Evolutionary conservation across 2,329 filamentous ascomycete genomes (phyloP), one percentile per base, ranked within the genome.

Genomic region (Penicillium freii): DNA sequence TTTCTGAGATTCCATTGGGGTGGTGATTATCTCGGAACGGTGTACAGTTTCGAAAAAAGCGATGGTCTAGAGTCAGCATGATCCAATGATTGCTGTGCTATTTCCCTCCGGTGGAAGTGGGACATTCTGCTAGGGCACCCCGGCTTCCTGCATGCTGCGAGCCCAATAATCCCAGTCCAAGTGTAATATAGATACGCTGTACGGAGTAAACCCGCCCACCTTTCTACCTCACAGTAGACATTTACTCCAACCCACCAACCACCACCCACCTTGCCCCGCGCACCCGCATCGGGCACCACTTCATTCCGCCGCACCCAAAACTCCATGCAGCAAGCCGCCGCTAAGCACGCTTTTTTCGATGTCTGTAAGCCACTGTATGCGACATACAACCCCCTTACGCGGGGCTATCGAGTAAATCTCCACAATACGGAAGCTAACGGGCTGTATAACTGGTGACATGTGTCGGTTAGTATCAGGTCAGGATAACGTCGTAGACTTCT

Each of bases 241-340:
- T 29, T 7, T 19, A 19, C 9, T 33, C 15, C 19, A 43, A 15
- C n/a, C 48, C 36, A 51, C 38, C 27, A 40, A 27, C 36, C 15
- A 34, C 27, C n/a, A 46, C 23, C 43, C 21, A n/a, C 39, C 15
- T 31, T 48, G 13, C 51, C 43, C 33, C 43, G 33, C 5, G 9
- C 21, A 39, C 23, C 33, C 11, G 33, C 42, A 31, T 45, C 25
- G 19, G 43, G 15, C 39, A 21, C 29, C 33, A 46, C 25, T 15
- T 13, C n/a, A 29, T 46, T 15, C 19, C 23, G 31, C 31, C 6
- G 4, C 9, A 39, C 43, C 43, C 43, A 43, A 54, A 19, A 53
- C 33, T 23, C 4, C 43, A 47, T 54, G 51, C 51, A 48, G 17
- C 51, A 54, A 40, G 25, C 51, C 51, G 51, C 25, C 43, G 33